These are phyloP conservation scores for Plasmodium falciparum DNA, from an alignment of 169 alveolate genomes.

Conservation along the genomic window DNA sequence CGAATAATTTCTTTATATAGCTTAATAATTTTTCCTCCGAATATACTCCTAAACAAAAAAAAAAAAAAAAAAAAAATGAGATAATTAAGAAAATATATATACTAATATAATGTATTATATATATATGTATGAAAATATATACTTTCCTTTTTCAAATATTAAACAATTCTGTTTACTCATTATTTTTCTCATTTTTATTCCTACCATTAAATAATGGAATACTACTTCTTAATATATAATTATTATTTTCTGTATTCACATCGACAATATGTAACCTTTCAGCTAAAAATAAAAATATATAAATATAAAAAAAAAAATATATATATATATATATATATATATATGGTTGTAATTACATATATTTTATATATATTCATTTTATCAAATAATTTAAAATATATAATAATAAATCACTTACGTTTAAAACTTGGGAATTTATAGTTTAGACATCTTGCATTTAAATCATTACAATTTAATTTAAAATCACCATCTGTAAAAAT, in stretches of 20 bases:
- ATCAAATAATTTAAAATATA: neutral
- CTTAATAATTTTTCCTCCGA: constrained; percentile 38
- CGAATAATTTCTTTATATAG: constrained; percentile 15
- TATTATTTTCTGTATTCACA: constrained; percentile 25
- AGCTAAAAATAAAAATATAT: constrained; percentile 5
- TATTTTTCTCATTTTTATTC: neutral
- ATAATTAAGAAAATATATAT: neutral
- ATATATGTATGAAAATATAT: neutral
- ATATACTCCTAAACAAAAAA: neutral
- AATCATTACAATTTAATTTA: constrained; percentile 30
- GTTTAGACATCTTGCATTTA: constrained; percentile 31
- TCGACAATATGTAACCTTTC: constrained; percentile 29
- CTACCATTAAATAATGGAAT: constrained; percentile 62
- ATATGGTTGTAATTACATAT: neutral
- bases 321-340: neutral
- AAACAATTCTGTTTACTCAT: neutral
- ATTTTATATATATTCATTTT: neutral
- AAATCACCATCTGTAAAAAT: constrained; percentile 22
- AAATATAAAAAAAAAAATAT: neutral
- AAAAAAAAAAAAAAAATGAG: neutral
- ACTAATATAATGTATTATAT: neutral
- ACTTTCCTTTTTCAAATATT: neutral
- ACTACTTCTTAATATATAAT: constrained; percentile 31
- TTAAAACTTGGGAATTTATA: constrained; percentile 51
- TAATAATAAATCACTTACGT: constrained; percentile 25